Conservation (phyloP, 495 filamentous ascomycete species). For the Cercophora newfieldiana region DNA sequence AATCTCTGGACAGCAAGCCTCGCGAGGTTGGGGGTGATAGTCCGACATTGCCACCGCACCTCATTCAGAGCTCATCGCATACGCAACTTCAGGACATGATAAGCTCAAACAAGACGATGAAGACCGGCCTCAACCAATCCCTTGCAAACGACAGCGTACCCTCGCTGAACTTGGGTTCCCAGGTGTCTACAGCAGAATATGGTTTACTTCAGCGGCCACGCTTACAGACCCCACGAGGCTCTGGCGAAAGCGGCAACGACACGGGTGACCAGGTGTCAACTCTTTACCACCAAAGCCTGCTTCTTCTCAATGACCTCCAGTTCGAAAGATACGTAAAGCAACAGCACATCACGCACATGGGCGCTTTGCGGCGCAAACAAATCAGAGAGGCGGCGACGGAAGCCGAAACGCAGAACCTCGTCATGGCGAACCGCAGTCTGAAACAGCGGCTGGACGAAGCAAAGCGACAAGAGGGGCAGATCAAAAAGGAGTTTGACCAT, state of each 20-base stretch:
- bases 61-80: conserved; percentile 45
- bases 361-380: conserved; percentile 65
- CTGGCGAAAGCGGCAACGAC: conserved; percentile 8
- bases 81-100: conserved; percentile 56
- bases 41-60: conserved; percentile 54
- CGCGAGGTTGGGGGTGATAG: conserved; percentile 50
- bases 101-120: conserved; percentile 51
- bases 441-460: conserved; percentile 66
- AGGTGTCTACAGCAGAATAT: conserved; percentile 40
- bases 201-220: conserved; percentile 22
- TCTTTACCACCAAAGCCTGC: conserved; percentile 63
- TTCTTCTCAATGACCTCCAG: conserved; percentile 71
- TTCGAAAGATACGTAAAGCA: conserved; percentile 76
- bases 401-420: conserved; percentile 72
- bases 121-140: conserved; percentile 53
- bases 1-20: conserved; percentile 41
- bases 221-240: conserved; percentile 16
- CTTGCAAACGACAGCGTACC: conserved; percentile 51
- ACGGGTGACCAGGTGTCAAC: conserved; percentile 50
- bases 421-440: conserved; percentile 70
- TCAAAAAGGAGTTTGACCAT: conserved; percentile 64
- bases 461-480: conserved; percentile 60
- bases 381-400: conserved; percentile 68
- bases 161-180: conserved; percentile 46
- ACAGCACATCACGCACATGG: conserved; percentile 73